Evolutionary conservation across 139 green algal genomes (phyloP).

Genomic region (Chlorella ohadii): DNA sequence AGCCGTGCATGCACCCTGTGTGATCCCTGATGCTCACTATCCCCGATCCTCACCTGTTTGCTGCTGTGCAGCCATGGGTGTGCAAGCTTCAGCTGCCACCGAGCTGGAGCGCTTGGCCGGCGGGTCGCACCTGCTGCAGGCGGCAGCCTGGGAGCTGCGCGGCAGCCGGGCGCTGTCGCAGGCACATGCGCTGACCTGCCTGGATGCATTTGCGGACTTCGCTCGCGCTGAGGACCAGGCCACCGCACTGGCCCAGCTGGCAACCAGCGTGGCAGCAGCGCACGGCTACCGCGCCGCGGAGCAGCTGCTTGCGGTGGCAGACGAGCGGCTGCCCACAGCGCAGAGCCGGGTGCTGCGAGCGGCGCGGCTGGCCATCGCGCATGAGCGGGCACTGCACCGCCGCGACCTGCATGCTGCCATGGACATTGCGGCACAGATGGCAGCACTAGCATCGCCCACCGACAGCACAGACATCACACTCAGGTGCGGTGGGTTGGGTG

Average conservation of each 20-base stretch:
- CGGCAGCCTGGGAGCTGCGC: constrained; percentile 43
- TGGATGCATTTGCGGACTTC: constrained; percentile 37
- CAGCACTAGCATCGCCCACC: constrained; percentile 49
- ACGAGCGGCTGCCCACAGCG: constrained; percentile 23
- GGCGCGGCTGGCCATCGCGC: constrained; percentile 48
- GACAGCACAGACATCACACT: constrained; percentile 29
- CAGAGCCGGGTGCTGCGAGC: constrained; percentile 42
- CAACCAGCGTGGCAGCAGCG: constrained; percentile 27
- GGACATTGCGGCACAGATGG: constrained; percentile 41
- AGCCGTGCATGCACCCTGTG: background rate
- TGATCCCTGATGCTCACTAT: too few relatives aligned
- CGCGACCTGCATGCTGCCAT: constrained; percentile 45
- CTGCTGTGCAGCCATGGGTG: constrained; percentile 2
- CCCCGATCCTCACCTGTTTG: too few relatives aligned
- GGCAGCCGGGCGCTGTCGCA: constrained; percentile 43
- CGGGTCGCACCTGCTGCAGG: constrained; percentile 53
- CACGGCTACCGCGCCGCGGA: constrained; percentile 47
- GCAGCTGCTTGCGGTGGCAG: constrained; percentile 39
- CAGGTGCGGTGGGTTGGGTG: background rate
- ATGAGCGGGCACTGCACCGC: constrained; percentile 52
- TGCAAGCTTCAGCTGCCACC: constrained; percentile 16
- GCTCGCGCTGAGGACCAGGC: constrained; percentile 33
- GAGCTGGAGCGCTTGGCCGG: constrained; percentile 47
- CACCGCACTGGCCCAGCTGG: constrained; percentile 56
- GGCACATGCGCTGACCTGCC: constrained; percentile 40